Conservation (phyloP, 805 yeast species). For the Wickerhamomyces queroliae region DNA sequence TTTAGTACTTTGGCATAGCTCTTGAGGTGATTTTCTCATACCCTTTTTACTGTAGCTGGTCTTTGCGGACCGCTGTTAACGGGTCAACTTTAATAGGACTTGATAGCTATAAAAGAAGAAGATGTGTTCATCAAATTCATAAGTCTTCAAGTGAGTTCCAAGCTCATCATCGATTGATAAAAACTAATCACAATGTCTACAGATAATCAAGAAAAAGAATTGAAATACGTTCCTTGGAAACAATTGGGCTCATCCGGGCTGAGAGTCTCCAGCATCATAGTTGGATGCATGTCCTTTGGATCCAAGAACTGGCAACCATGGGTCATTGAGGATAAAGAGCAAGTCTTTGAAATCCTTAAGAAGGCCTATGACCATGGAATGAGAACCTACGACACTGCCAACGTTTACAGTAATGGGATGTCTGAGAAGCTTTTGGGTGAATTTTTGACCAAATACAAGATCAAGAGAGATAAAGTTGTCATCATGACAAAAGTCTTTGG, state of each 20-base stretch:
- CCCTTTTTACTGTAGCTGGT: too few relatives aligned
- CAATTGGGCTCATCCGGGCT: constrained; percentile 37
- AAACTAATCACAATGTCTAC: too few relatives aligned
- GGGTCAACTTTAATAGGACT: too few relatives aligned
- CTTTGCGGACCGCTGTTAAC: too few relatives aligned
- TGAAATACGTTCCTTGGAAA: background rate
- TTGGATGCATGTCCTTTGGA: constrained; percentile 49
- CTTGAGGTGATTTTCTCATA: too few relatives aligned
- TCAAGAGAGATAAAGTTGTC: constrained; percentile 43
- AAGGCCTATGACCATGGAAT: constrained; percentile 36
- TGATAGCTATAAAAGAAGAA: too few relatives aligned
- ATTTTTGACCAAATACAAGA: constrained; percentile 41
- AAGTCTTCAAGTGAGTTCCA: too few relatives aligned
- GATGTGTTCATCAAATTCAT: too few relatives aligned
- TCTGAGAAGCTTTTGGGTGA: constrained; percentile 43
- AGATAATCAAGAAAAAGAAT: too few relatives aligned
- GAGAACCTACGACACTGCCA: constrained; percentile 34
- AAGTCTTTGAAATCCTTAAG: constrained; percentile 33
- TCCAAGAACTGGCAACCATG: constrained; percentile 32
- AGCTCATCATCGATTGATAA: too few relatives aligned
- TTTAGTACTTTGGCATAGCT: too few relatives aligned
- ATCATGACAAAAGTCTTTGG: constrained; percentile 38
- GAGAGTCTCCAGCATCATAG: constrained; percentile 37
- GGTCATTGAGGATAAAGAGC: constrained; percentile 38
- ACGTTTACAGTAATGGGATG: constrained; percentile 24